Percentiles rank a stretch among this genome's conserved stretches.
Evolutionary conservation across 2,329 filamentous ascomycete species (phyloP).

Genomic region (Beauveria scarabaeidicola): DNA sequence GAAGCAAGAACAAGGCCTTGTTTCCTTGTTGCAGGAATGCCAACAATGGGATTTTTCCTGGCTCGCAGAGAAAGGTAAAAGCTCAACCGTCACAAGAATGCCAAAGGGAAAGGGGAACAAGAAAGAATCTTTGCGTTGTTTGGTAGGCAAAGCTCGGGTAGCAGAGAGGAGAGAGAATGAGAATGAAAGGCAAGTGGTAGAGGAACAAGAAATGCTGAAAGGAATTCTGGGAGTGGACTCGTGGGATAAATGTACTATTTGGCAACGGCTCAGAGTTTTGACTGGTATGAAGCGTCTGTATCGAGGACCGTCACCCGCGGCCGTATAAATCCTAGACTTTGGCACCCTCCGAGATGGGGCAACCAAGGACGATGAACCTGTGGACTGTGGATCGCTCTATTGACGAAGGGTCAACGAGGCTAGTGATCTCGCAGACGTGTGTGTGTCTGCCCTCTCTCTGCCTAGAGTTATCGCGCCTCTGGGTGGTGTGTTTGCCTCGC

Average conservation of each 20-base stretch:
- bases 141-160: not conserved
- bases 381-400: conserved; percentile 9
- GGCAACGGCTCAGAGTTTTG: conserved; percentile 22
- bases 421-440: conserved; percentile 2
- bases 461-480: conserved; percentile 1
- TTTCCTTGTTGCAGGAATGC: conserved; percentile 10
- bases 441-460: not conserved
- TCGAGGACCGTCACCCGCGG: conserved; percentile 22
- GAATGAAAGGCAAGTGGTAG: conserved; percentile 24
- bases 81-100: not conserved
- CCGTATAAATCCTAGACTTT: conserved; percentile 32
- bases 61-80: conserved; percentile 7
- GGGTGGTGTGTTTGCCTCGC: not conserved
- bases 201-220: conserved; percentile 34
- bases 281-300: conserved; percentile 30
- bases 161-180: conserved; percentile 11
- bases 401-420: conserved; percentile 8
- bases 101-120: conserved; percentile 3
- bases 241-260: conserved; percentile 33
- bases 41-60: conserved; percentile 7
- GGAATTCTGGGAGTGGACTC: conserved; percentile 37
- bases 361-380: conserved; percentile 18
- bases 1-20: not conserved
- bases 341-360: conserved; percentile 18
- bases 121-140: not conserved